Percentiles rank a stretch among this genome's conserved stretches.
Conservation (phyloP, 2,329 filamentous ascomycete genomes). For the Pyrenophora tritici-repentis region DNA sequence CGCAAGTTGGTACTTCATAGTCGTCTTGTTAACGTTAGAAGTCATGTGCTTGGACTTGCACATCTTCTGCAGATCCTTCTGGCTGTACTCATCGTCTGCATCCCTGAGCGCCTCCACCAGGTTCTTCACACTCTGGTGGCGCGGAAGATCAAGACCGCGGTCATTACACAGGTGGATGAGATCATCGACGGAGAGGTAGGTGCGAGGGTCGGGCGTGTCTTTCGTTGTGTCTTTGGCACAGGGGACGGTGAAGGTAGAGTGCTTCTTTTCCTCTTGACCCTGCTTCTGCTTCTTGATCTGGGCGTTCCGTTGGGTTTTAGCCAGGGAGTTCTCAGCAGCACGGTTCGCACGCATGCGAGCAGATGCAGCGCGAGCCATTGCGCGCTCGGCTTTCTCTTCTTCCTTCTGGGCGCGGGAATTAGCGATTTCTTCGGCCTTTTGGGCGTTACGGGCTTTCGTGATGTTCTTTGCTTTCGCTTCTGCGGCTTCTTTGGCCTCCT, state of each 20-base stretch:
- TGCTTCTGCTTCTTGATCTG: conserved; percentile 23
- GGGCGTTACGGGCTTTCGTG: conserved; percentile 20
- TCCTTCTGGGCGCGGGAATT: conserved; percentile 18
- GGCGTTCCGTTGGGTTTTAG: conserved; percentile 19
- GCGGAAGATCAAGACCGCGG: conserved; percentile 19
- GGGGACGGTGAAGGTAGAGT: background rate
- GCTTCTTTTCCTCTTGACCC: conserved; percentile 5
- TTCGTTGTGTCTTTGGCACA: conserved; percentile 15
- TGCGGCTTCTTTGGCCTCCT: conserved; percentile 15
- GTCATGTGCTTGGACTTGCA: conserved; percentile 30
- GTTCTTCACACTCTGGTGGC: conserved; percentile 18
- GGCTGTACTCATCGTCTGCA: conserved; percentile 27
- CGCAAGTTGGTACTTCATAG: conserved; percentile 35
- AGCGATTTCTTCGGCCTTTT: conserved; percentile 33
- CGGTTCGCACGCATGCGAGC: conserved; percentile 23
- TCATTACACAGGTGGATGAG: conserved; percentile 29
- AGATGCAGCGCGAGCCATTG: conserved; percentile 28
- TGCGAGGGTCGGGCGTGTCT: conserved; percentile 31
- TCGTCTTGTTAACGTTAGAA: conserved; percentile 25
- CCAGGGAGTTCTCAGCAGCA: conserved; percentile 20
- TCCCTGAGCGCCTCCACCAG: conserved; percentile 29
- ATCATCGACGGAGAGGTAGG: conserved; percentile 26
- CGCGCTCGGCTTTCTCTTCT: conserved; percentile 26
- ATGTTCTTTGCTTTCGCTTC: conserved; percentile 28
- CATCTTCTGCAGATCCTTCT: conserved; percentile 29